These are phyloP conservation scores for Daedalea quercina DNA, from an alignment of 768 basidiomycete genomes.

Conservation along the genomic window DNA sequence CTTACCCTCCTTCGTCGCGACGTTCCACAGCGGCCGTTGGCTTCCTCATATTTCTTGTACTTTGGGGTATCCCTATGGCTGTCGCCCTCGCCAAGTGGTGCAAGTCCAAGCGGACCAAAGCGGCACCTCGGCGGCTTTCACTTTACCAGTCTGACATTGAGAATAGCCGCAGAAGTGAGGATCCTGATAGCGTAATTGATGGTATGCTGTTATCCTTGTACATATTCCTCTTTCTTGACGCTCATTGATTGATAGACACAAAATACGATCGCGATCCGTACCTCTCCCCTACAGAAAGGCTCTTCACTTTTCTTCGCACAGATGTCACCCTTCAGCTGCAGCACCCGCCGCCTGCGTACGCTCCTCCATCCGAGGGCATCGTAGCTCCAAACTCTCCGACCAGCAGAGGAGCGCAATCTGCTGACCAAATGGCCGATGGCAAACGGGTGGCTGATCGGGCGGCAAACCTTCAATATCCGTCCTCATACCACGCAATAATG, in stretches of 20 bases:
- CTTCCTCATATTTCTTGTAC: constrained; percentile 12
- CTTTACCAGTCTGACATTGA: not conserved
- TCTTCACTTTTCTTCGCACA: not conserved
- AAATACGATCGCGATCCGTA: not conserved
- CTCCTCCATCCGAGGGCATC: too few relatives aligned
- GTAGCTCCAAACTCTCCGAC: too few relatives aligned
- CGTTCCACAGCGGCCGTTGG: constrained; percentile 11
- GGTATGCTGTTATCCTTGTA: too few relatives aligned
- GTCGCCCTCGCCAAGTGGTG: constrained; percentile 9
- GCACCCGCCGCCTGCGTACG: not conserved
- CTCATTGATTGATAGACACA: not conserved
- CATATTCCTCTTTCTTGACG: too few relatives aligned
- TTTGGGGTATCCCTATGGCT: constrained; percentile 19
- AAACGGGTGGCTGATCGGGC: too few relatives aligned
- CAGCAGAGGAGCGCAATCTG: too few relatives aligned
- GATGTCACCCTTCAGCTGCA: not conserved
- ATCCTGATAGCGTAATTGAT: not conserved
- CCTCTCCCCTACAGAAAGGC: not conserved
- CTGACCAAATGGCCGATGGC: too few relatives aligned
- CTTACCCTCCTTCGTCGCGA: constrained; percentile 1
- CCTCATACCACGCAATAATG: too few relatives aligned
- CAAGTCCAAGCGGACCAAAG: not conserved
- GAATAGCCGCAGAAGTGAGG: not conserved
- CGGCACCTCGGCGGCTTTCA: not conserved
- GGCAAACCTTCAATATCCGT: too few relatives aligned